Conservation (phyloP, 2,329 filamentous ascomycete genomes). For the Salinomyces thailandicus region DNA sequence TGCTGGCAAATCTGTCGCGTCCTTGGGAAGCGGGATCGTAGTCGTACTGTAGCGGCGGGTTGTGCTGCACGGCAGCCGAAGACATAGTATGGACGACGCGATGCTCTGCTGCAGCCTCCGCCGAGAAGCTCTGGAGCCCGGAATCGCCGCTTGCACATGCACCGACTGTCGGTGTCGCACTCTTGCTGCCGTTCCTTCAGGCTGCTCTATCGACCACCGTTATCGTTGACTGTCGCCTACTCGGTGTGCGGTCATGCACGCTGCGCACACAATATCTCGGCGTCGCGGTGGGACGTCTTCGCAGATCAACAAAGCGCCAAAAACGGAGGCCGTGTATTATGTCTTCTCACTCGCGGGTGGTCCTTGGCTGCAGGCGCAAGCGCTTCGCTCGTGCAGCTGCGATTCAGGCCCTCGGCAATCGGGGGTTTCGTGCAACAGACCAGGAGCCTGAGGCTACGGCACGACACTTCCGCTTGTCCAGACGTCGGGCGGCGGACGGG, state of each 20-base stretch:
- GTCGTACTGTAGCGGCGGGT: slow-evolving; percentile 14
- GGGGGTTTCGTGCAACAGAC: too few species aligned
- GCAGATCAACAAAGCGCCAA: background rate
- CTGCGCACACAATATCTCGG: background rate
- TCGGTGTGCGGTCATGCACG: background rate
- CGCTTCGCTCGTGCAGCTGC: too few species aligned
- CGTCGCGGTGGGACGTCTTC: background rate
- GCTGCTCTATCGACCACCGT: background rate
- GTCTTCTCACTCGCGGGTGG: background rate
- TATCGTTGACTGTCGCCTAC: background rate
- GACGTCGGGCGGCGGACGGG: too few species aligned
- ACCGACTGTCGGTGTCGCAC: too few species aligned
- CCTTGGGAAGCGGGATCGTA: slow-evolving; percentile 6
- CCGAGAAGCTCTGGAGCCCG: background rate
- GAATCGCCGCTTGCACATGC: too few species aligned
- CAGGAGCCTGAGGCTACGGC: too few species aligned
- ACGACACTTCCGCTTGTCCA: too few species aligned
- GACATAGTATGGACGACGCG: slow-evolving; percentile 21
- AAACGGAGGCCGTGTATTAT: background rate
- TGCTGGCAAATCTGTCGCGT: slow-evolving; percentile 12
- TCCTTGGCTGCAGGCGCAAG: background rate
- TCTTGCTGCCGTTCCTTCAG: background rate
- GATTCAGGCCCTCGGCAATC: too few species aligned
- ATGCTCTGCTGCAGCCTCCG: background rate
- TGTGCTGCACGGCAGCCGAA: slow-evolving; percentile 23